Evolutionary conservation across 1,284 basidiomycete species (phyloP), one percentile per base, ranked within the genome.

Genomic region (Ganoderma boninense): DNA sequence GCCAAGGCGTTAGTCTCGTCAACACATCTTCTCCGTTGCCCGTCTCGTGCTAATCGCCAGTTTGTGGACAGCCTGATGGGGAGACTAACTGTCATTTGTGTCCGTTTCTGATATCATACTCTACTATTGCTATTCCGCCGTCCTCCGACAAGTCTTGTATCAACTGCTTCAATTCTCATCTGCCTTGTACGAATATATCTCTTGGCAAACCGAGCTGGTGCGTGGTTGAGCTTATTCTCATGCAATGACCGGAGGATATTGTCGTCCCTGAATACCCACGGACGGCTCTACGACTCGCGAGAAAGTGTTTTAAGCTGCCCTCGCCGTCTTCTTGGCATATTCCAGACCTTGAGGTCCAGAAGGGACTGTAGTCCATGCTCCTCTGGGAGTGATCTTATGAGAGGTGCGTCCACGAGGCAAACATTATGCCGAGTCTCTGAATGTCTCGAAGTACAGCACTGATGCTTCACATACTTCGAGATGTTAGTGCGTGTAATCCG

Each of bases 1-100:
- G 40, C 60, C 64, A 56, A 70, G 65, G 60, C 52, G 71, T 73
- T n/a, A 16, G 66, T 49, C 14, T 23, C 42, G 2, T n/a, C 38
- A 20, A 8, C 16, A 4, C 54, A 7, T 56, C 6, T 4, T 29
- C 26, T 26, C 13, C 26, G n/a, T 4, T 29, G 4, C 8, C 13
- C 26, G n/a, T 14, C 29, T n/a, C 16, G 26, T 61, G n/a, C 35
- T 38, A n/a, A 59, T 35, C 16, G 23, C 26, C 18, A 26, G 35
- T 61, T 14, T 20, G 16, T 40, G n/a, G n/a, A 40, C 40, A 61
- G 59, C 59, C 23, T 61, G 42, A n/a, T 20, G 43, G 38, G 38
- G 35, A 42, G 40, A 43, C 40, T 26, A 61, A 40, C 23, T 38
- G 14, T 11, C 59, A 8, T n/a, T n/a, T 23, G 10, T n/a, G 11